A percentile compares a stretch with the other conserved stretches of the same genome.
Conservation (phyloP, 2,329 filamentous ascomycete species). For the Monosporascus sp. region DNA sequence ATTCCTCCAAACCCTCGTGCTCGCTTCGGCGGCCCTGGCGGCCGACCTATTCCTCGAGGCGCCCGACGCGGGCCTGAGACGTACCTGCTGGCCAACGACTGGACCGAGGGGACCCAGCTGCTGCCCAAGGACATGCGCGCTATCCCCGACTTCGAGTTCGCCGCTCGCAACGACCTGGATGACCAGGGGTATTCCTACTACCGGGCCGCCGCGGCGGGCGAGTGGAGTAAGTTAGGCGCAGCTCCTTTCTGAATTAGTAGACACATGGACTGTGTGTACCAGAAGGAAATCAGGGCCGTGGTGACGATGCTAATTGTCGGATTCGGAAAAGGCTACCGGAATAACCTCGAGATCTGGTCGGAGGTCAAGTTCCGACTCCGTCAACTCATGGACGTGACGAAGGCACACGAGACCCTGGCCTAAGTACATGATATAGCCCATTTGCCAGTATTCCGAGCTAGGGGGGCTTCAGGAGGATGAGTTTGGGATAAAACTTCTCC, state of each 20-base stretch:
- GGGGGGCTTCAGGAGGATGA: constrained; percentile 30
- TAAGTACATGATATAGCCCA: constrained; percentile 13
- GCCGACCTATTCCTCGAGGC: constrained; percentile 28
- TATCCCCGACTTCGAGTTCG: constrained; percentile 46
- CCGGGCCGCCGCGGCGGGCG: constrained; percentile 42
- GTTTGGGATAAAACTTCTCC: constrained; percentile 42
- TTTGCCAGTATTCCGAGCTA: constrained; percentile 16
- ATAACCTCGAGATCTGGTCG: constrained; percentile 45
- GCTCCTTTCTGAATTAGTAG: too few species aligned
- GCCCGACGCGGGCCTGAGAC: constrained; percentile 30
- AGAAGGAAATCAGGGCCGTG: background rate
- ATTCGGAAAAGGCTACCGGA: constrained; percentile 34
- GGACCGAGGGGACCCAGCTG: constrained; percentile 30
- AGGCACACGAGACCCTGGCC: constrained; percentile 19
- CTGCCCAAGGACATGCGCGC: constrained; percentile 36
- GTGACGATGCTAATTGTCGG: background rate
- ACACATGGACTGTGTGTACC: too few species aligned
- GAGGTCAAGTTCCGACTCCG: constrained; percentile 28
- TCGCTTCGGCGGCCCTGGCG: constrained; percentile 24
- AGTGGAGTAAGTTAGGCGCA: constrained; percentile 30
- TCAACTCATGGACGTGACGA: background rate
- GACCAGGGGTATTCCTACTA: constrained; percentile 42
- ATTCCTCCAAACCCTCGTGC: constrained; percentile 1
- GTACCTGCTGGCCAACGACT: constrained; percentile 24
- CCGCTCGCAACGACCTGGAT: constrained; percentile 38